Conservation (phyloP, 768 basidiomycete genomes). For the Lactifluus rugatus region DNA sequence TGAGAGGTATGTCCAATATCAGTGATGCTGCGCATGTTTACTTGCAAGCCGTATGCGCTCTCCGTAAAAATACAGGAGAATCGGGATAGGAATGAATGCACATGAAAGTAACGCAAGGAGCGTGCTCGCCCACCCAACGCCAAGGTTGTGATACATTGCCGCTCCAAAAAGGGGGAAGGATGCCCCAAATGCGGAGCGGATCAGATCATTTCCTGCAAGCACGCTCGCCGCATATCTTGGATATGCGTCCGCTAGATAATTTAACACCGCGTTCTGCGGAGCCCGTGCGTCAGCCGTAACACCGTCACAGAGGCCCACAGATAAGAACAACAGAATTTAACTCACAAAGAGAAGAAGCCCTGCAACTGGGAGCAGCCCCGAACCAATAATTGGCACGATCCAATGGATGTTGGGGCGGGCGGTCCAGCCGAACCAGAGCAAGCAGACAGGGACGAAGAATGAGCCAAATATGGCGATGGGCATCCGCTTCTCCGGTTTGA, state of each 20-base stretch:
- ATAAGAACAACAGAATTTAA: slow-evolving; percentile 23
- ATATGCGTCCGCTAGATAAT: slow-evolving; percentile 28
- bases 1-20: background rate
- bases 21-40: slow-evolving; percentile 19
- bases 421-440: slow-evolving; percentile 30
- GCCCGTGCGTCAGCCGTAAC: background rate
- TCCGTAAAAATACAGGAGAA: slow-evolving; percentile 13
- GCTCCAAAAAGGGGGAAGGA: slow-evolving; percentile 20
- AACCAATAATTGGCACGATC: slow-evolving; percentile 29
- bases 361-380: slow-evolving; percentile 25
- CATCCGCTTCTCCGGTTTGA: slow-evolving; percentile 27
- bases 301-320: background rate
- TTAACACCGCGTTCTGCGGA: slow-evolving; percentile 20
- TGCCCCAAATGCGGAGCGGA: slow-evolving; percentile 23
- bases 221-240: slow-evolving; percentile 27
- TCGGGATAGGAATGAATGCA: slow-evolving; percentile 23
- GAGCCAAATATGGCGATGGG: slow-evolving; percentile 27
- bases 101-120: slow-evolving; percentile 24
- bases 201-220: slow-evolving; percentile 29
- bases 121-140: slow-evolving; percentile 23
- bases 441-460: slow-evolving; percentile 25
- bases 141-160: slow-evolving; percentile 22
- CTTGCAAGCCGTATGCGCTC: slow-evolving; percentile 18
- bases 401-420: slow-evolving; percentile 26
- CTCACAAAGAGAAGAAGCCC: slow-evolving; percentile 26